Base-by-base conservation (phyloP, 2,329 filamentous ascomycete species). In the Cladophialophora yegresii region DNA sequence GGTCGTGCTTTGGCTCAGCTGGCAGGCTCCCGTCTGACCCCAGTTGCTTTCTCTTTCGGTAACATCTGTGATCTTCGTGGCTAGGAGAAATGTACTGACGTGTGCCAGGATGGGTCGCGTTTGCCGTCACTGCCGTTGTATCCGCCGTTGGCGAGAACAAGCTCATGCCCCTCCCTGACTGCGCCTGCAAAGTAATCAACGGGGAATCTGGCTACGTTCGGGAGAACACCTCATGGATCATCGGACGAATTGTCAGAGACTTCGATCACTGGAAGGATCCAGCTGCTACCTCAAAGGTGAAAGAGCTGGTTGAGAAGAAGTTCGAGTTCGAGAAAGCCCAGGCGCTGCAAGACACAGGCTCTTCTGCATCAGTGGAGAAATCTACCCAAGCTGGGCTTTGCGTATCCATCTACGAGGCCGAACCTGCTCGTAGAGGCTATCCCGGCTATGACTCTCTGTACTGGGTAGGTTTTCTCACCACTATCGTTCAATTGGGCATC, bases 211-310 rank as follows among this genome's bases (percentile, higher is more conserved):
- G 79, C 0, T 77, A 78, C 63, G 69, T 70, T 4, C 73, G 77
- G 1, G 71, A 74, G 2, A 82, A 81, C 59, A 71, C 71, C 12
- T 75, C 71, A 22, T 82, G 79, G 79, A 70, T 81, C 4, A 68
- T 82, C 9, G 79, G 78, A 0, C 72, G 80, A 0, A 71, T 82
- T 0, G 64, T 81, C 6, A 72, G 79, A 28, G 79, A 82, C 67
- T 77, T 75, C 36, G 76, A 80, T 9, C 56, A 22, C 7, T 69
- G 67, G 66, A 67, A 64, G 43, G 28, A 64, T 36, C 28, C 13
- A 7, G 28, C 20, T 26, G 51, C 62, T 23, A 47, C 45, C 20
- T 36, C 22, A 22, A 43, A 62, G 22, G n/a, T 64, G 22, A 32
- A 64, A 16, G 36, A 36, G 22, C 57, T 66, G 33, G 22, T 69